Evolutionary conservation across 23 red algal species (phyloP).

Genomic region (Gracilaria gracilis): DNA sequence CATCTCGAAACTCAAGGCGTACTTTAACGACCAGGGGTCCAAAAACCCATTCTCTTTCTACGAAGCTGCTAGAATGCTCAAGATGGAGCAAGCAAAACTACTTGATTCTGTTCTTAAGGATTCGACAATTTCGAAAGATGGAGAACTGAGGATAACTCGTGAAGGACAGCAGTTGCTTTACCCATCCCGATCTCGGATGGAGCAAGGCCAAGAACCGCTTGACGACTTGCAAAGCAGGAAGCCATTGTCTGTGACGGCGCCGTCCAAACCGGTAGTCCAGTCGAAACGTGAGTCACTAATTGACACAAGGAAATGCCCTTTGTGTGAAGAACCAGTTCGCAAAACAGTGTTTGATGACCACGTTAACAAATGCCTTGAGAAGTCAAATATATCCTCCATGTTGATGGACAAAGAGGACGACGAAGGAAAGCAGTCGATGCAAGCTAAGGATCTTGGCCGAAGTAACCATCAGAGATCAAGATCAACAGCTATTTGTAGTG

Average conservation of each 20-base stretch:
- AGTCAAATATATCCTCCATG: neutral
- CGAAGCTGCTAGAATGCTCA: conserved; percentile 10
- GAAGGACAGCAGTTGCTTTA: neutral
- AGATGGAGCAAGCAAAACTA: conserved; percentile 13
- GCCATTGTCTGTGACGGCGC: neutral
- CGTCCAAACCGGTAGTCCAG: neutral
- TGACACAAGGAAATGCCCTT: neutral
- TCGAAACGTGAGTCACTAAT: neutral
- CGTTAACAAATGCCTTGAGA: neutral
- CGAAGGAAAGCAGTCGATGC: neutral
- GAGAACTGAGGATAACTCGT: neutral
- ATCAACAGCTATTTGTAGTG: neutral
- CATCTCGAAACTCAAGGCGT: conserved; percentile 16
- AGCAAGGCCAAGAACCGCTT: no score
- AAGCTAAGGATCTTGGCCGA: no score
- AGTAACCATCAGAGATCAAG: no score
- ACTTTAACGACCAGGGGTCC: neutral
- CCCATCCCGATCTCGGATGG: neutral
- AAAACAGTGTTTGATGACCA: neutral
- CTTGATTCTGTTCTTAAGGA: neutral
- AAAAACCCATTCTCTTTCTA: conserved; percentile 29
- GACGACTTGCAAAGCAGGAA: neutral
- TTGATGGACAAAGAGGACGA: neutral
- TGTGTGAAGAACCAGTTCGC: neutral
- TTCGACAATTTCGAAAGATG: neutral